Evolutionary conservation across 805 yeast genomes (phyloP).

Genomic region (Yamadazyma sp.): DNA sequence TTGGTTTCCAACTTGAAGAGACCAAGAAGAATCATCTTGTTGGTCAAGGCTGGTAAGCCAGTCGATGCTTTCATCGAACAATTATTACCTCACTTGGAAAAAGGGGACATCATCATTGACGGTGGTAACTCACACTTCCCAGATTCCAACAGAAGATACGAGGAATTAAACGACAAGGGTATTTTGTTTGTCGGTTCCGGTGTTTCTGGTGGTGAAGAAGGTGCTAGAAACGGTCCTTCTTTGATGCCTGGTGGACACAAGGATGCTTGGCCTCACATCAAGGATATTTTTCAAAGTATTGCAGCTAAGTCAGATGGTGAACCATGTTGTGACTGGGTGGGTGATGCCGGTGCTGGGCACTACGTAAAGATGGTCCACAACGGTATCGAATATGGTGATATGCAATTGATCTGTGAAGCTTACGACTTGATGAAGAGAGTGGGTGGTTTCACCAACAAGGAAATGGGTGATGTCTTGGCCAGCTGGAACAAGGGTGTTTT

Average conservation of each 20-base stretch:
- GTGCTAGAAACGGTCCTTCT: conserved; percentile 99
- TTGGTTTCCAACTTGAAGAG: conserved; percentile 85
- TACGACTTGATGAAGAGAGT: conserved; percentile 94
- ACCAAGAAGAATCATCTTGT: conserved; percentile 92
- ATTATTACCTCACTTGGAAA: conserved; percentile 85
- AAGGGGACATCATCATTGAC: conserved; percentile 97
- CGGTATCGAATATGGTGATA: conserved; percentile 99
- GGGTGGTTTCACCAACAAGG: conserved; percentile 86
- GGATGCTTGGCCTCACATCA: conserved; percentile 98
- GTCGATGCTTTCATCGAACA: conserved; percentile 90
- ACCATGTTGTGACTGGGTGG: conserved; percentile 99
- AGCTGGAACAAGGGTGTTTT: conserved; percentile 97
- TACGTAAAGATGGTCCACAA: conserved; percentile 99
- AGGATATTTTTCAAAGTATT: conserved; percentile 93
- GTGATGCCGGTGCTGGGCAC: conserved; percentile 98
- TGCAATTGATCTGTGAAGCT: conserved; percentile 98
- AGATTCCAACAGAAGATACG: conserved; percentile 95
- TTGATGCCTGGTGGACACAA: conserved; percentile 99
- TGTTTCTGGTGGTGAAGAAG: conserved; percentile 99
- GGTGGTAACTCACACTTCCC: conserved; percentile 99
- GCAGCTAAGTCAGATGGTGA: conserved; percentile 97
- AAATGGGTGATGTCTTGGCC: conserved; percentile 88
- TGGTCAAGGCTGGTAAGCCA: conserved; percentile 96
- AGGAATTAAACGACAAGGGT: conserved; percentile 82
- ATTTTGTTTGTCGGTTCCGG: conserved; percentile 96